phyloP scores from a whole-genome alignment of 2,329 filamentous ascomycete genomes.

The Teratosphaeria nubilosa region DNA sequence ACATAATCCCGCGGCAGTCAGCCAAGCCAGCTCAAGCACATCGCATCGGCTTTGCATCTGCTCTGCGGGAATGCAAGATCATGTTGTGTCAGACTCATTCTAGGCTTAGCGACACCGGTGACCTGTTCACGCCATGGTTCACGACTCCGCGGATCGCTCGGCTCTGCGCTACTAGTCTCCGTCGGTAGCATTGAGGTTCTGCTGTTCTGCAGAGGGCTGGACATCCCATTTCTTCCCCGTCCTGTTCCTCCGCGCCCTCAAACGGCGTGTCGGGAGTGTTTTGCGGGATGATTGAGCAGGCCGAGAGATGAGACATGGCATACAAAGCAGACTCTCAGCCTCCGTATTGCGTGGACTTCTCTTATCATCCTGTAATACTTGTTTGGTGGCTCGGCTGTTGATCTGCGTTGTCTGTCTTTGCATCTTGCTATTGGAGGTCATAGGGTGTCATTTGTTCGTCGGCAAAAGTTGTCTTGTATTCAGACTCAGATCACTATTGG shows the following conservation, averaged over 20 bases:
- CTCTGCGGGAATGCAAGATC: not conserved
- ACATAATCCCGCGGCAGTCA: not conserved
- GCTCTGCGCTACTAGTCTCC: not conserved
- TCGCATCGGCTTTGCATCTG: not conserved
- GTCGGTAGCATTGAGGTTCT: not conserved
- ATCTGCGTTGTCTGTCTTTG: not conserved
- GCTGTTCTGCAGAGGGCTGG: not conserved
- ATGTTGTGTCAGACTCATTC: not conserved
- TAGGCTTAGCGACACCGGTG: not conserved
- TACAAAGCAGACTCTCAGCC: not conserved
- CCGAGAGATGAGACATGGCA: slow-evolving; percentile 1
- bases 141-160: not conserved
- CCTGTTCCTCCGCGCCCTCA: not conserved
- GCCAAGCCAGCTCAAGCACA: not conserved
- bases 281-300: not conserved
- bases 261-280: not conserved
- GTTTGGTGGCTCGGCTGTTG: not conserved
- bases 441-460: not conserved
- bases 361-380: not conserved
- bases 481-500: not conserved
- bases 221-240: not conserved
- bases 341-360: not conserved
- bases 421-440: not conserved
- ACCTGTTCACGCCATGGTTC: not conserved
- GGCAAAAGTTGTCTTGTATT: not conserved